Conservation (phyloP, 2,329 filamentous ascomycete species). For the Fusarium oligoseptatum region DNA sequence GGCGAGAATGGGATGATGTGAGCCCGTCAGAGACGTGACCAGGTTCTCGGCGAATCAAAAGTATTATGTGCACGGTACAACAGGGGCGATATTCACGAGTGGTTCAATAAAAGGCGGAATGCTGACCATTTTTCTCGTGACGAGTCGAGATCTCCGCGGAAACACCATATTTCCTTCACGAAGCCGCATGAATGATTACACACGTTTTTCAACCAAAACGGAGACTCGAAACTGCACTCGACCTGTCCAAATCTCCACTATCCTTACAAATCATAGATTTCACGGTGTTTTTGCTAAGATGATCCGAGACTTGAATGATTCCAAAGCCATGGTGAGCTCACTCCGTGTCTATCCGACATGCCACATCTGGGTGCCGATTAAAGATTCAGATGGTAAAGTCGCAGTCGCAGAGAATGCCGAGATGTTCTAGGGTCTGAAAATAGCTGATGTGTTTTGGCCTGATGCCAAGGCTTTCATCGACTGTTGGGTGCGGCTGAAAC, state of each 20-base stretch:
- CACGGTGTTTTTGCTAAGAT: not conserved
- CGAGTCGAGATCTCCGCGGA: slow-evolving; percentile 8
- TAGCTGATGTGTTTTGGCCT: not conserved
- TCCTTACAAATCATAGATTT: not conserved
- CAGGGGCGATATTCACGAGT: not conserved
- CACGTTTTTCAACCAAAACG: not conserved
- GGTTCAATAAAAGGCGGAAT: not conserved
- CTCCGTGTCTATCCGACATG: not conserved
- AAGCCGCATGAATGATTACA: slow-evolving; percentile 4
- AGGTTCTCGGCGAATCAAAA: not conserved
- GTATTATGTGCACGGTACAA: not conserved
- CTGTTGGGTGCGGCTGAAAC: not conserved
- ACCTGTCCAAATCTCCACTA: not conserved
- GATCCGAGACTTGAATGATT: not conserved
- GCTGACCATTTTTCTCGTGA: not conserved
- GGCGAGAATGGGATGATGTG: not conserved
- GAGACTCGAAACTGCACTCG: not conserved
- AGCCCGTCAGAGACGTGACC: not conserved
- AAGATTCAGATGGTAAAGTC: not conserved
- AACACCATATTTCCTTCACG: not conserved
- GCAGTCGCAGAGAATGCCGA: not conserved
- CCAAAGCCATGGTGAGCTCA: not conserved
- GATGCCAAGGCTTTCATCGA: slow-evolving; percentile 3
- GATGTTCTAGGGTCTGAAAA: not conserved
- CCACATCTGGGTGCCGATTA: not conserved